Evolutionary conservation across 805 yeast species (phyloP), one percentile per base, ranked within the genome.

Genomic region (Hanseniaspora occidentalis): DNA sequence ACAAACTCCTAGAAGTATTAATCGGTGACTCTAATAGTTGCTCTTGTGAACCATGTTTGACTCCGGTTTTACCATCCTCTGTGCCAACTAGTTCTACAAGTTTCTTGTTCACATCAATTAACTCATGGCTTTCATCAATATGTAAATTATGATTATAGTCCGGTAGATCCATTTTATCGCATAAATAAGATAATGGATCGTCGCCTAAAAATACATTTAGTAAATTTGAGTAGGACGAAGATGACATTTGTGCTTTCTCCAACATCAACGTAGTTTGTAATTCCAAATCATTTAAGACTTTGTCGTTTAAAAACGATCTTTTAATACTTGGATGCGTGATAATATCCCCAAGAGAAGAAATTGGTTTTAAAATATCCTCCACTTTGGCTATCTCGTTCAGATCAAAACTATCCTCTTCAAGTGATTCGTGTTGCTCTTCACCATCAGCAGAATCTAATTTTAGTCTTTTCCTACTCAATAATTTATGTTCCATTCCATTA

Each of bases 141-240:
- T 39, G 44, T 35, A 79, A 57, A 24, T 77, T 74, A 50, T 80
- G 86, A 51, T 84, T 83, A 52, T 83, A 83, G 21, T 61, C 67
- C 2, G 85, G 80, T 25, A 86, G 64, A 19, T 75, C 72, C 58
- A 88, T 57, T 37, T 75, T 73, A 18, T 72, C 75, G 26, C 83
- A 84, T 17, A 75, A 64, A 31, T 80, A 60, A 41, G 75, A 76
- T 35, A 67, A 67, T 47, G 94, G 82, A 54, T 84, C 89, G 54
- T 89, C 97, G 4, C 96, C 96, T 38, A 89, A 66, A 49, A 89
- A 75, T 1, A 82, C 77, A 45, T 79, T 83, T 60, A 92, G 69
- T 35, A 89, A 66, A 50, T 75, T 75, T 35, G 80, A 73, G 40
- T 86, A 64, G 52, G 77, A 73, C 43, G 77, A 75, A n/a, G 83